Percentiles rank a stretch among this genome's conserved stretches.
Evolutionary conservation across 106 monocot species (phyloP).

Genomic region (Agapanthus africanus): DNA sequence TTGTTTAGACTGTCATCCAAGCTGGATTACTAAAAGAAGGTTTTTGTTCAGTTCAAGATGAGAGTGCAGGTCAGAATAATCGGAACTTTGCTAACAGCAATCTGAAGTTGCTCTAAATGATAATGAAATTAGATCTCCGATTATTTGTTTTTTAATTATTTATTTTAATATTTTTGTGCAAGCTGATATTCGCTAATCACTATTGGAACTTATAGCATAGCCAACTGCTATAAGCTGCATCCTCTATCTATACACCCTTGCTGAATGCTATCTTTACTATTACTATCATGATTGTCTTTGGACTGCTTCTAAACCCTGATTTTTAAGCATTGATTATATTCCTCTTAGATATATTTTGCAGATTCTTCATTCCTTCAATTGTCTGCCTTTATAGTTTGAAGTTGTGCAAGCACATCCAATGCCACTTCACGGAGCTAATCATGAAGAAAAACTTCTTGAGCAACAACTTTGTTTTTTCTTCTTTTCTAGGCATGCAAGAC

Average conservation of each 20-base stretch:
- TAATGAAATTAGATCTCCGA: background rate
- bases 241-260: background rate
- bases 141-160: too few relatives aligned
- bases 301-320: background rate
- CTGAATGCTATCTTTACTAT: background rate
- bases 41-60: constrained; percentile 92
- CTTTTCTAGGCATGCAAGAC: too few relatives aligned
- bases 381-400: too few relatives aligned
- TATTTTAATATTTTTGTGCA: background rate
- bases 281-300: background rate
- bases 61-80: constrained; percentile 83
- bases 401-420: too few relatives aligned
- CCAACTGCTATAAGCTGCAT: background rate
- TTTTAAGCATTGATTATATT: too few relatives aligned
- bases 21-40: constrained; percentile 86
- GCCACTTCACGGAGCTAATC: too few relatives aligned
- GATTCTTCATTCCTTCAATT: too few relatives aligned
- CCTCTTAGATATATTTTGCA: too few relatives aligned
- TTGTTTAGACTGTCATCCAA: constrained; percentile 61
- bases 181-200: background rate
- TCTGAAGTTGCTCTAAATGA: background rate
- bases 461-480: too few relatives aligned
- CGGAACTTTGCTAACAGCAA: background rate
- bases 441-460: too few relatives aligned
- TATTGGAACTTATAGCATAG: background rate